Base-by-base conservation (phyloP, 805 yeast species). In the Monosporozyma servazzii region DNA sequence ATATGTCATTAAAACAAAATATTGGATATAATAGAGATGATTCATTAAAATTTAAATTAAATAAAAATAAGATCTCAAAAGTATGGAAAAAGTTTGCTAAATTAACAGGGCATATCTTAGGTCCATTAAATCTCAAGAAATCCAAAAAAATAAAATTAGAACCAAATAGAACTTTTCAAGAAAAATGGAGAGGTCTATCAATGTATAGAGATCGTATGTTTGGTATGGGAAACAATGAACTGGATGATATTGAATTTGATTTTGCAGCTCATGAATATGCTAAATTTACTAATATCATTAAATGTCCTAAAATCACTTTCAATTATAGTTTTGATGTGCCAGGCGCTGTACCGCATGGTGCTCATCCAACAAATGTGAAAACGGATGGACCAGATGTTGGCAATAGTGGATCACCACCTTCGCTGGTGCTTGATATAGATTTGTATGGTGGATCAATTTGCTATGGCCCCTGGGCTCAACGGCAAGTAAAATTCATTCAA, bases 381-480 rank as follows among this genome's bases (percentile, higher is more conserved):
- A 48, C 57, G 1, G 75, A 71, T 50, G 80, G 77, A 0, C 73
- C 81, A 1, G 84, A 79, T 55, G 69, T 82, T 33, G 84, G 84
- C 4, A 79, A 80, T 53, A 73, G 78, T 33, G 86, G 81, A 3
- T 55, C 74, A 3, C 70, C 84, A 0, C 89, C 89, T 0, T 72
- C 71, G 45, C 72, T 75, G 62, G 90, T 90, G 0, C 58, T 84
- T 7, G 84, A 84, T 49, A 48, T 90, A 8, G 73, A 72, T 13
- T 56, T 88, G 2, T 73, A 77, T 1, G 76, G 78, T 50, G 81
- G 88, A 0, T 81, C 86, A 0, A 69, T 88, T 1, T 84, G 84
- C 57, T 90, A 88, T 62, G 99, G 99, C 0, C 96, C 99, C 0
- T 91, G 97, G 96, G 86, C 96, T 0, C 95, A 93, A 53, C 79